phyloP scores from a whole-genome alignment of 257 asterid species.

The Plantago major region DNA sequence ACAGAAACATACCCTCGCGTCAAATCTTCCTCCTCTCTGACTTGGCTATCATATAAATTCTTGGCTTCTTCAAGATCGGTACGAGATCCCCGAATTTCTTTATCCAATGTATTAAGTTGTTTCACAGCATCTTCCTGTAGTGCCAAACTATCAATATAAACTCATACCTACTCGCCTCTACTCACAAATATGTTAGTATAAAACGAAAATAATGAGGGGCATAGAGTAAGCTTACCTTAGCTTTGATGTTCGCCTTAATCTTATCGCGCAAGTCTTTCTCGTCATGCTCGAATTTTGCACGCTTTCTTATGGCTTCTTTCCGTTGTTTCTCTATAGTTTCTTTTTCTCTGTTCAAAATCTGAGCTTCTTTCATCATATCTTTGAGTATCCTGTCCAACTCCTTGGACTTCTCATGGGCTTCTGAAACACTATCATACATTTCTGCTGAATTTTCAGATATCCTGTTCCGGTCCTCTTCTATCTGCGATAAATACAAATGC shows the following conservation, averaged over 20 bases:
- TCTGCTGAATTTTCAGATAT: slow-evolving; percentile 61
- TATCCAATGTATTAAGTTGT: slow-evolving; percentile 76
- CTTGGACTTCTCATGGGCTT: slow-evolving; percentile 82
- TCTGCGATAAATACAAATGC: slow-evolving; percentile 42
- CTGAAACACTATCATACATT: slow-evolving; percentile 65
- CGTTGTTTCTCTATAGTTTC: slow-evolving; percentile 83
- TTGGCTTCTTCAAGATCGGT: slow-evolving; percentile 56
- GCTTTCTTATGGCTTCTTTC: slow-evolving; percentile 77
- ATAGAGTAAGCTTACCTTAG: slow-evolving; percentile 52
- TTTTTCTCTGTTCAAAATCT: slow-evolving; percentile 76
- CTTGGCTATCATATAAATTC: slow-evolving; percentile 56
- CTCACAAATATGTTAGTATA: neutral
- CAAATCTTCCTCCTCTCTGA: slow-evolving; percentile 76
- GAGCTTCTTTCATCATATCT: slow-evolving; percentile 76
- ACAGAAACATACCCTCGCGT: slow-evolving; percentile 62
- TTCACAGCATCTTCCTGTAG: slow-evolving; percentile 77
- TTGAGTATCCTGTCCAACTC: slow-evolving; percentile 69
- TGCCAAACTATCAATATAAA: slow-evolving; percentile 26
- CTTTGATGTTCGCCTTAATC: slow-evolving; percentile 59
- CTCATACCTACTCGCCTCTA: slow-evolving; percentile 10
- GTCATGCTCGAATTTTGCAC: slow-evolving; percentile 91
- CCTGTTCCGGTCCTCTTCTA: slow-evolving; percentile 68
- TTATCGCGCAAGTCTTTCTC: slow-evolving; percentile 80
- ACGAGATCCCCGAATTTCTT: slow-evolving; percentile 67
- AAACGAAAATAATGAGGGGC: slow-evolving; percentile 18